A percentile compares a stretch with the other conserved stretches of the same genome.
Conservation (phyloP, 768 basidiomycete species). For the Erythrobasidium yunnanense region DNA sequence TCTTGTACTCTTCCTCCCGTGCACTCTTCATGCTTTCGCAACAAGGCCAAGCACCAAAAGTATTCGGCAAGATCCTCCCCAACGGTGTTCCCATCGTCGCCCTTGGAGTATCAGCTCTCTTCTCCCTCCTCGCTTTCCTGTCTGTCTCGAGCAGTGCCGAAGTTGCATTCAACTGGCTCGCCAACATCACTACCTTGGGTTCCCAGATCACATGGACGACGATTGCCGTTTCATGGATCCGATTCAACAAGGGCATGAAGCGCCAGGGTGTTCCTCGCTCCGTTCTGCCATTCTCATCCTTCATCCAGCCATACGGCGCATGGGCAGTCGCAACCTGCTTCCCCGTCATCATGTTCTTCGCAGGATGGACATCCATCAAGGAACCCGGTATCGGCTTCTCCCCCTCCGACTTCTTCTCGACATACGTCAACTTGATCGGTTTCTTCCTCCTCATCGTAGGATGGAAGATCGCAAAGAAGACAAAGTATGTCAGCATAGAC, state of each 20-base stretch:
- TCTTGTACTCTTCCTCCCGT: slow-evolving; percentile 52
- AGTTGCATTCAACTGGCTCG: slow-evolving; percentile 35
- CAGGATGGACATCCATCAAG: slow-evolving; percentile 50
- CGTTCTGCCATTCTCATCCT: slow-evolving; percentile 55
- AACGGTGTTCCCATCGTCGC: slow-evolving; percentile 67
- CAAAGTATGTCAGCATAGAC: slow-evolving; percentile 46
- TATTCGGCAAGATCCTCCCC: slow-evolving; percentile 55
- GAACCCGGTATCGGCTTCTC: slow-evolving; percentile 80
- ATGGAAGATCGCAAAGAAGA: slow-evolving; percentile 51
- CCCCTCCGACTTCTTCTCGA: slow-evolving; percentile 51
- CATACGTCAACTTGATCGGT: slow-evolving; percentile 38
- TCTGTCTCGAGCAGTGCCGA: slow-evolving; percentile 56
- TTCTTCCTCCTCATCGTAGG: slow-evolving; percentile 66
- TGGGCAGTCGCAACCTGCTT: slow-evolving; percentile 28
- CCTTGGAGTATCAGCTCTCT: slow-evolving; percentile 57
- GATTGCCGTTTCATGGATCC: slow-evolving; percentile 63
- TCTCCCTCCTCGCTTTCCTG: slow-evolving; percentile 63
- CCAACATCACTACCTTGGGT: slow-evolving; percentile 23
- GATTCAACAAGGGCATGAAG: slow-evolving; percentile 74
- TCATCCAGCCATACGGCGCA: slow-evolving; percentile 48
- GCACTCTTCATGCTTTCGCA: slow-evolving; percentile 67
- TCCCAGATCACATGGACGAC: slow-evolving; percentile 67
- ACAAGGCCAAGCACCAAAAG: slow-evolving; percentile 66
- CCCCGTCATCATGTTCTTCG: slow-evolving; percentile 38
- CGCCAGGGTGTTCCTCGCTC: slow-evolving; percentile 64